Conservation (phyloP, 441 rosid genomes). For the Hura crepitans region DNA sequence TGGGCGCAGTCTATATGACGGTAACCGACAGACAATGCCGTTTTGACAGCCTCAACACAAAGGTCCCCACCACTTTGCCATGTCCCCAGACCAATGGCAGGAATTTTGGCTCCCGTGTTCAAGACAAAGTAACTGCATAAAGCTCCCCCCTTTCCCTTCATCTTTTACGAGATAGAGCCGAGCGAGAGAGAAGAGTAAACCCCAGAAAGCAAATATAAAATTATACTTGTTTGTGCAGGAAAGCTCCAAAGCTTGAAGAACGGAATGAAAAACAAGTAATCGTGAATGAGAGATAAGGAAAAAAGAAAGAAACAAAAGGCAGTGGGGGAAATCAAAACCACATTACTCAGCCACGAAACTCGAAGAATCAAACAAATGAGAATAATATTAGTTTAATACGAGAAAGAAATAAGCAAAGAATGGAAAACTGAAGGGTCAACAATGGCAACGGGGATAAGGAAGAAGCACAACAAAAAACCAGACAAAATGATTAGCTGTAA, state of each 20-base stretch:
- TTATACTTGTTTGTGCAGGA: not conserved
- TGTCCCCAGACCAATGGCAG: conserved; percentile 59
- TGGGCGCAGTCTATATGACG: conserved; percentile 61
- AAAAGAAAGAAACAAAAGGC: not conserved
- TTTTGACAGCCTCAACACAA: conserved; percentile 50
- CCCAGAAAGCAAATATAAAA: conserved; percentile 10
- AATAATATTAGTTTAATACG: not conserved
- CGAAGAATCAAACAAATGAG: not conserved
- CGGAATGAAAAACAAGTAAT: not conserved
- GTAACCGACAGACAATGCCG: conserved; percentile 50
- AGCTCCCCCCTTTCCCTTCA: conserved; percentile 43
- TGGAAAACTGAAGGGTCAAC: conserved; percentile 1
- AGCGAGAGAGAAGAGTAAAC: no score
- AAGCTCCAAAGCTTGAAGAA: conserved; percentile 1
- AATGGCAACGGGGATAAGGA: conserved; percentile 1
- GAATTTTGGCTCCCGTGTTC: conserved; percentile 57
- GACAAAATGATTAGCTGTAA: conserved; percentile 18
- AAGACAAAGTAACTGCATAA: conserved; percentile 37
- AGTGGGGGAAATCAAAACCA: not conserved
- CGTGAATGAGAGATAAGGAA: not conserved
- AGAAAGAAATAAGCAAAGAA: no score
- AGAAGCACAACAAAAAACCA: not conserved
- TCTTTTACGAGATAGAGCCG: conserved; percentile 23
- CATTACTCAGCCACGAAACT: not conserved
- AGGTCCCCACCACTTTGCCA: conserved; percentile 65